Evolutionary conservation across 345 rosid genomes (phyloP).

Genomic region (Combretum micranthum): DNA sequence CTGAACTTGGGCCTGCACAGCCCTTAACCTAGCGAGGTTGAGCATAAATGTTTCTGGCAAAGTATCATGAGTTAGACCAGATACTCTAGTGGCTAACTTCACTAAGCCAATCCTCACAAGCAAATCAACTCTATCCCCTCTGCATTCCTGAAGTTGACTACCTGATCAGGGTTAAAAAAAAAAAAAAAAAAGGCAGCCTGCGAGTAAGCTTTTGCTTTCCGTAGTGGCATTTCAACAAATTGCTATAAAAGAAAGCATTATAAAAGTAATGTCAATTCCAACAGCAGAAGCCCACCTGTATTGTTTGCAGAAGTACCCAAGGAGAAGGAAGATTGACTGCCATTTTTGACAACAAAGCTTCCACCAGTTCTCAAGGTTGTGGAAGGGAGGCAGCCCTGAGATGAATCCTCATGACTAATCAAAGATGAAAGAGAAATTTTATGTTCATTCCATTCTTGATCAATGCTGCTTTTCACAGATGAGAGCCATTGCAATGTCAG

Average conservation of each 20-base stretch:
- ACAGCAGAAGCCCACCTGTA: constrained; percentile 25
- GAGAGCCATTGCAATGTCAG: constrained; percentile 59
- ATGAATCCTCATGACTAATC: constrained; percentile 32
- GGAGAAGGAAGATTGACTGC: constrained; percentile 10
- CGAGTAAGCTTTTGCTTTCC: too few species aligned
- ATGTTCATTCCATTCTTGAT: constrained; percentile 79
- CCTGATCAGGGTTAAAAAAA: constrained; percentile 27
- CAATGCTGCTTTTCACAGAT: constrained; percentile 35
- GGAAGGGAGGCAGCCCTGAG: constrained; percentile 35
- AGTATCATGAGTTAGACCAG: constrained; percentile 48
- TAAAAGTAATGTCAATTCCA: not conserved
- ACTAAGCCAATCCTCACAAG: constrained; percentile 68
- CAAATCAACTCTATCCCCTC: constrained; percentile 65
- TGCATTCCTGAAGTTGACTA: constrained; percentile 44
- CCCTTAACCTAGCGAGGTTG: constrained; percentile 61
- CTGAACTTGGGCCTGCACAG: constrained; percentile 71
- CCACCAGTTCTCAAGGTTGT: constrained; percentile 75
- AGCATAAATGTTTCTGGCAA: constrained; percentile 72
- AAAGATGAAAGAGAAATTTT: constrained; percentile 36
- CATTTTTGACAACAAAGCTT: constrained; percentile 29
- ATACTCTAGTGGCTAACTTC: constrained; percentile 56
- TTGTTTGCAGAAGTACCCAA: constrained; percentile 16
- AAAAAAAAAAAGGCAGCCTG: not conserved
- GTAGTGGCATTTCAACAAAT: not conserved
- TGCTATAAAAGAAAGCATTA: not conserved